Evolutionary conservation across 164 flowering plant species (phyloP), one percentile per base, ranked within the genome.

Genomic region (Annona cherimola): DNA sequence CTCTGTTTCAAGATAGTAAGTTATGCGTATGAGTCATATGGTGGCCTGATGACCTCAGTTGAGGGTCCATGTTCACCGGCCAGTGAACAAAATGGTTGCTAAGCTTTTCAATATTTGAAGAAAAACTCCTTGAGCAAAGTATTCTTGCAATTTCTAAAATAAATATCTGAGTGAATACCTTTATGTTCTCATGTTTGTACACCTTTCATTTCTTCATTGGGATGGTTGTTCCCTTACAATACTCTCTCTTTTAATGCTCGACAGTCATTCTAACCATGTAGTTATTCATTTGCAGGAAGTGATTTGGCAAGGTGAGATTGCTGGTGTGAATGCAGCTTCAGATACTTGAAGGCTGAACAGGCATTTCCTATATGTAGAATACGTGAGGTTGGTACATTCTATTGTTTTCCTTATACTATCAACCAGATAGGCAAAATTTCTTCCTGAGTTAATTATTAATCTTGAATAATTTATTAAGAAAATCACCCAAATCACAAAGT

Each of bases 291-390:
- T 77, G 61, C 76, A 94, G 99, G 99, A 91, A 75, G 86, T 89
- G 39, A 77, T 66, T 68, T 94, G 99, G 99, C 89, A 94, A 83
- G 99, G 99, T 69, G 77, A 87, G 65, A 76, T 84, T 79, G 99
- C 99, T 71, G 99, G 97, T 73, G 90, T 85, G 77, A 88, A 85
- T 79, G 94, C 85, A 39, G 98, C 99, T 59, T 64, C 86, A 71
- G 84, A 83, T 65, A 77, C 80, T 92, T 94, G 82, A 90, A 85
- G 82, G 95, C 97, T 71, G 97, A 92, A 4, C 79, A 83, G 76
- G 95, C 98, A 77, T 85, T 77, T 80, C 90, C 98, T 1, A 83
- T 94, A 45, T 75, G 83, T 69, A 85, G 75, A 78, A 79, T 92
- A 66, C 76, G 57, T 12, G 81, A 88, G 88, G 99, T 92, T 59